Evolutionary conservation across 306 rosid genomes (phyloP).

Genomic region (Mucuna pruriens): DNA sequence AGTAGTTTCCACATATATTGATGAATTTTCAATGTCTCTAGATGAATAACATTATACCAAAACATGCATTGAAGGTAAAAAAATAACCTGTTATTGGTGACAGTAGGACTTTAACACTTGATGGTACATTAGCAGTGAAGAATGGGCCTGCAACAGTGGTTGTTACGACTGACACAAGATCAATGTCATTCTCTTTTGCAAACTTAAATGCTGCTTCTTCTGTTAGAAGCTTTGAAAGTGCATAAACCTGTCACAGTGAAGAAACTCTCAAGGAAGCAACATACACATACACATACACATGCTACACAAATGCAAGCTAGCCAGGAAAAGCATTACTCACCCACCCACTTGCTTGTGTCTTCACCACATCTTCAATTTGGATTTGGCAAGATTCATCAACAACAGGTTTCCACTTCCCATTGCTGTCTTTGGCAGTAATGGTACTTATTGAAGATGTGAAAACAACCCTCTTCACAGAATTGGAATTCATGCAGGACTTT

Average conservation of each 20-base stretch:
- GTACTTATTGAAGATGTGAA: constrained; percentile 87
- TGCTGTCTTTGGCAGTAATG: constrained; percentile 62
- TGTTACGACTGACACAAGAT: constrained; percentile 72
- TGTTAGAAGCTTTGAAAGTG: constrained; percentile 64
- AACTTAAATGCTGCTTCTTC: constrained; percentile 79
- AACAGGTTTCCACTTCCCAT: constrained; percentile 56
- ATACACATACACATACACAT: too few species aligned
- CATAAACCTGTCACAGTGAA: constrained; percentile 59
- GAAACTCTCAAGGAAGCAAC: not conserved
- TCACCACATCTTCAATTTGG: constrained; percentile 51
- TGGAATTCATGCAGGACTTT: constrained; percentile 68
- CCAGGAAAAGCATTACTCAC: constrained; percentile 39
- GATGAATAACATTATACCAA: not conserved
- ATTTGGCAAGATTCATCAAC: constrained; percentile 81
- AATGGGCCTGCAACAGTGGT: constrained; percentile 83
- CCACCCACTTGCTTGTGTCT: constrained; percentile 76
- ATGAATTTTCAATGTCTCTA: not conserved
- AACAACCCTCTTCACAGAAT: constrained; percentile 76
- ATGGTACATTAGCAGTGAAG: constrained; percentile 64
- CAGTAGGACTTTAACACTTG: constrained; percentile 67
- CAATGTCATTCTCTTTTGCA: constrained; percentile 67
- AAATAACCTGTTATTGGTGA: constrained; percentile 73
- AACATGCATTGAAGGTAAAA: not conserved
- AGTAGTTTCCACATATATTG: not conserved
- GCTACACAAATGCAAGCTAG: too few species aligned